Base-by-base conservation (phyloP, 2,329 filamentous ascomycete species). In the Trichoderma endophyticum region DNA sequence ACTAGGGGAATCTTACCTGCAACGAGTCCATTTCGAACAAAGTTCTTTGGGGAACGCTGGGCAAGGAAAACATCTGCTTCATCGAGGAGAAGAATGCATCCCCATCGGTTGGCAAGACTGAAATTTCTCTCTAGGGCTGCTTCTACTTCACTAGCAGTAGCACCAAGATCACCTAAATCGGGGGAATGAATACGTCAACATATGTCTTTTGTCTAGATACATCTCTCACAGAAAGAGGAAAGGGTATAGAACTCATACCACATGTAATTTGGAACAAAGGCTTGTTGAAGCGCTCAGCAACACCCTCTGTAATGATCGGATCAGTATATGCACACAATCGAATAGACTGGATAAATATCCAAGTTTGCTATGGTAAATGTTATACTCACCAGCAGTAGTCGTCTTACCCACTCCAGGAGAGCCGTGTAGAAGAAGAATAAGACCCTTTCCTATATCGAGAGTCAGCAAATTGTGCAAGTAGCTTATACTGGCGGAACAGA, bases 41-140 rank as follows among this genome's bases (percentile, higher is more conserved):
- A 67, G 43, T 79, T 75, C 3, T 71, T 60, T 1, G 73, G 63
- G 0, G 67, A 73, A 12, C 78, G 72, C 12, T 75, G 73, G 6
- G 76, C 74, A 1, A 80, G 73, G n/a, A 80, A 77, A 0, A 80
- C 75, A 8, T 80, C 79, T 2, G 77, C 76, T 54, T 78, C 78
- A n/a, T 80, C 78, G 0, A 80, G 71, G 0, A 80, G 73, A 1
- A 79, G 68, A 2, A 80, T 74, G 48, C 75, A 75, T 24, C 73
- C 75, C 79, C 78, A 80, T 3, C 62, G 57, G 14, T 76, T 76
- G 3, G 74, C 77, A 3, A 78, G 71, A 15, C 75, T 56, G 0
- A 80, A 74, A 1, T 75, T 72, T 0, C 72, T 72, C 75, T 86
- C 84, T 1, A 86, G 82, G 0, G 82, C 80, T 4, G 70, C 67